These are phyloP conservation scores for Starmerella etchellsii DNA, from an alignment of 805 yeast species.

Conservation along the genomic window DNA sequence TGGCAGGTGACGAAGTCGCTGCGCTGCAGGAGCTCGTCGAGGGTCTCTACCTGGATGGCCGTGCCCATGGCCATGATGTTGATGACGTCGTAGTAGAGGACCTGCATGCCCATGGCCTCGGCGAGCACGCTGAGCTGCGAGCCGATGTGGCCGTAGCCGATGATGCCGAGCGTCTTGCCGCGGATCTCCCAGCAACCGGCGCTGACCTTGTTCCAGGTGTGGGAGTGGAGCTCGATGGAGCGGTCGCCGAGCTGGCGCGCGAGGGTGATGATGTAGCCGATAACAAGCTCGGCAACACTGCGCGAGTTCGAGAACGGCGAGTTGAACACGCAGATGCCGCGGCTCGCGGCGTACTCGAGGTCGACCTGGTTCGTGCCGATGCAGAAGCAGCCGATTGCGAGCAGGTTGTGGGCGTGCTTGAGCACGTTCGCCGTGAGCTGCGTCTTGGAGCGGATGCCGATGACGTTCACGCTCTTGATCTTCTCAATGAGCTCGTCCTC, in stretches of 20 bases:
- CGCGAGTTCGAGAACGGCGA: conserved; percentile 98
- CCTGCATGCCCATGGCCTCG: conserved; percentile 96
- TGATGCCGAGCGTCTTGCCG: conserved; percentile 93
- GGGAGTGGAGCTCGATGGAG: conserved; percentile 88
- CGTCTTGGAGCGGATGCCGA: conserved; percentile 97
- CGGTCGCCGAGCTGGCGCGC: conserved; percentile 97
- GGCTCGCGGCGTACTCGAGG: conserved; percentile 76
- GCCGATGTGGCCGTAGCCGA: conserved; percentile 98
- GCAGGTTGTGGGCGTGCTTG: conserved; percentile 76
- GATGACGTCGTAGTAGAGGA: conserved; percentile 76
- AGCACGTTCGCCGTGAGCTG: conserved; percentile 68
- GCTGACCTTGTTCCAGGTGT: conserved; percentile 94
- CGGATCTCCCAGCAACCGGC: conserved; percentile 97
- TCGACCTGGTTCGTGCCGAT: conserved; percentile 98
- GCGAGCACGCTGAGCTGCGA: conserved; percentile 93
- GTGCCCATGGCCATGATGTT: conserved; percentile 96
- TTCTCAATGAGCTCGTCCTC: conserved; percentile 92
- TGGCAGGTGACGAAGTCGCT: conserved; percentile 88
- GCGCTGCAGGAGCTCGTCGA: conserved; percentile 64
- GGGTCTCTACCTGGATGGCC: conserved; percentile 78
- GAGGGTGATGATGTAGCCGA: conserved; percentile 83
- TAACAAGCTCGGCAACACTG: conserved; percentile 94
- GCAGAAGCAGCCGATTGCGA: conserved; percentile 94
- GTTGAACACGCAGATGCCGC: conserved; percentile 93
- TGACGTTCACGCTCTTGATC: conserved; percentile 85